Evolutionary conservation across 2,329 filamentous ascomycete genomes (phyloP), one percentile per base, ranked within the genome.

Genomic region (Aspergillus terreus): DNA sequence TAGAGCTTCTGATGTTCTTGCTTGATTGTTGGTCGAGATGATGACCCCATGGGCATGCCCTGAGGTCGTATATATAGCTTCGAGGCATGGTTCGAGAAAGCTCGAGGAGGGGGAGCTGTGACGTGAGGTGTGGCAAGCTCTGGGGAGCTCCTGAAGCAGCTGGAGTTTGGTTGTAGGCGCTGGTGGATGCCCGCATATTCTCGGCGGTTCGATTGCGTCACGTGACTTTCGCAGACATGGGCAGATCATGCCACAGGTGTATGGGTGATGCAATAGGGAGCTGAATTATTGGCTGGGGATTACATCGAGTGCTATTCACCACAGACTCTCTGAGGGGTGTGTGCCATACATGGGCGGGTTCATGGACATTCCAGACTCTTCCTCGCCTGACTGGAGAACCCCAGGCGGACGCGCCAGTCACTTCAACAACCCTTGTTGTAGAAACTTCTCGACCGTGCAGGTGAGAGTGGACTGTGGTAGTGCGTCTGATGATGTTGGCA

Each of bases 61-160:
- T 21, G 27, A 53, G 44, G 46, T 15, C 45, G 35, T 17, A 55
- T 63, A 57, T 61, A 64, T 66, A 58, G n/a, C 30, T 30, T 33
- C 11, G 17, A 19, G 12, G 11, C 46, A 46, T 46, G 42, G 36
- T 56, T 59, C 58, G 38, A 58, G 56, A 58, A 52, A 36, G 23
- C 51, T n/a, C 48, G 36, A 14, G 53, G 49, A 30, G 35, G 35
- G 35, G 23, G 10, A 55, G 27, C 17, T 10, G 40, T 6, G 45
- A 38, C 14, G 15, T 38, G 35, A 30, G 27, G 6, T 30, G 35
- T 38, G 35, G 15, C 14, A 17, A 38, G 15, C 14, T n/a, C 14
- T n/a, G 35, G 40, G 17, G 40, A 12, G 40, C 19, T 42, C 40
- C 2, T 19, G 40, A 19, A 42, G 40, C 15, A 19, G 40, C 15